Evolutionary conservation across 352 stramenopile species (phyloP), one percentile per base, ranked within the genome.

Genomic region (Elongisporangium senticosum): DNA sequence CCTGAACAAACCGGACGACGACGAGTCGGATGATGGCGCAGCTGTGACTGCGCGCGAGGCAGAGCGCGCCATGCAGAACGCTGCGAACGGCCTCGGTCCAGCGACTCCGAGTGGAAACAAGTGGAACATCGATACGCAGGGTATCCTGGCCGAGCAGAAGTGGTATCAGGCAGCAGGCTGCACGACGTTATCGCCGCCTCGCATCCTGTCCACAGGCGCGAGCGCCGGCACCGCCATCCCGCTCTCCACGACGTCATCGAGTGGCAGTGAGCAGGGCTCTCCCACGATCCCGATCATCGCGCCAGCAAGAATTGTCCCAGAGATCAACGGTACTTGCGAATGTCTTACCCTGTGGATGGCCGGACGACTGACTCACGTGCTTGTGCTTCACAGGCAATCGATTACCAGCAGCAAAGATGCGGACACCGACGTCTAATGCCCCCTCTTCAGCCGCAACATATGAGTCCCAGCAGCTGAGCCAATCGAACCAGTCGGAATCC

Each of bases 51-150:
- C 33, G 33, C 10, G 33, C 33, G 72, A 77, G 62, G 79, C 73
- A 7, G 67, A 82, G 37, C 51, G 49, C 23, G 70, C 68, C 23
- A 51, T 86, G 23, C 39, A 71, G 60, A 56, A 63, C 56, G 64
- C 65, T 22, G 51, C 54, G 0, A 64, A 28, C 49, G 55, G 66
- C 3, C 13, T 43, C 3, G 33, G 33, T 2, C 11, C 33, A 43
- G 13, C 33, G 10, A 17, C 33, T 14, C 5, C 33, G 33, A 5
- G 5, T 43, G 33, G 33, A 1, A 72, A 67, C 62, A 91, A 91
- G 63, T 91, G 82, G 82, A 68, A 85, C 40, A 82, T 91, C 60
- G 71, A 91, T 57, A 89, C 82, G 20, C 61, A 73, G 11, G 75
- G 70, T 43, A 79, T 91, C 40, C 65, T 70, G 48, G 79, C 85